Percentiles rank a stretch among this genome's conserved stretches.
Evolutionary conservation across 1,284 basidiomycete genomes (phyloP).

Genomic region (Schizophyllum commune): DNA sequence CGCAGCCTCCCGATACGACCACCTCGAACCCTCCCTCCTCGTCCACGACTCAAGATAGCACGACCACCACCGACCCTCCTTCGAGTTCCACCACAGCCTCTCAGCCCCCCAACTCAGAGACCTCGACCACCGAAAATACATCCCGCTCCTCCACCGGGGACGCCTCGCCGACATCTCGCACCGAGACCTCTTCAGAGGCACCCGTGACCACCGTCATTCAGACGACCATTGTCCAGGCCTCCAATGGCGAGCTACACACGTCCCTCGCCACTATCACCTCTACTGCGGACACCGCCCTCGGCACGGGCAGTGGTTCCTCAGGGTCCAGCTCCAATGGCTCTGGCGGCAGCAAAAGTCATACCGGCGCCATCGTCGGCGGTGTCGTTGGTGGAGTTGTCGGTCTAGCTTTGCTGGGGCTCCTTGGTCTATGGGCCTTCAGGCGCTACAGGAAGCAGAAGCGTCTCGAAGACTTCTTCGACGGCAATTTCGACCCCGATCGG

Average conservation of each 20-base stretch:
- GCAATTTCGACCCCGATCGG: conserved; percentile 16
- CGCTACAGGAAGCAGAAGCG: background rate
- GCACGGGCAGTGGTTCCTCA: background rate
- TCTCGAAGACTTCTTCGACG: background rate
- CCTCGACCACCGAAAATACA: background rate
- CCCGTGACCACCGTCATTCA: background rate
- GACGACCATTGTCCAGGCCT: background rate
- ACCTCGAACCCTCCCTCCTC: background rate
- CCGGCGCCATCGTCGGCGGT: conserved; percentile 24
- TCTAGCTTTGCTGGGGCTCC: background rate
- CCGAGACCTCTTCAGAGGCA: background rate
- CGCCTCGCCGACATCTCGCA: background rate
- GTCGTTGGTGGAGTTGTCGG: conserved; percentile 20
- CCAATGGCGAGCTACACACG: background rate
- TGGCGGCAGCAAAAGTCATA: conserved; percentile 3
- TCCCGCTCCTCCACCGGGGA: background rate
- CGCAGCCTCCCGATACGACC: background rate
- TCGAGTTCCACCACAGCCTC: background rate
- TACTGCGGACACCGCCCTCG: background rate
- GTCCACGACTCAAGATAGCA: background rate
- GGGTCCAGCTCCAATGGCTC: background rate
- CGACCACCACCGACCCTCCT: background rate
- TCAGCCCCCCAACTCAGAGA: background rate
- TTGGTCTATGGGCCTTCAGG: background rate
- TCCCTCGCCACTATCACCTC: background rate